These are phyloP conservation scores for Termitomyces sp. DNA, from an alignment of 768 basidiomycete genomes.

Conservation along the genomic window DNA sequence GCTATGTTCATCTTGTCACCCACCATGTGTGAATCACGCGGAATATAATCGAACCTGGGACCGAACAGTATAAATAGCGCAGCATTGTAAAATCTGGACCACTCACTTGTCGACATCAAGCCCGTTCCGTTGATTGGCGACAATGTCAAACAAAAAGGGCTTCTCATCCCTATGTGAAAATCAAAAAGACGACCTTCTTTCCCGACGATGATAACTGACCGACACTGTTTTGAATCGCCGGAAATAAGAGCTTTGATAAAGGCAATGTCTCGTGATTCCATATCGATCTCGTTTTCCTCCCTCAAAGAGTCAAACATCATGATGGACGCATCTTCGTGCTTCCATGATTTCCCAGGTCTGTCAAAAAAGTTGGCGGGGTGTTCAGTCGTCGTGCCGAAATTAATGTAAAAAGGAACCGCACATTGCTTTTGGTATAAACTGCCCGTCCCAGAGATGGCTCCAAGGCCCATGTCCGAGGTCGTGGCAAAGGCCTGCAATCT, in stretches of 20 bases:
- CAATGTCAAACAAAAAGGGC: slow-evolving; percentile 76
- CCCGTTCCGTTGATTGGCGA: slow-evolving; percentile 77
- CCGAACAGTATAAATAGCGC: not conserved
- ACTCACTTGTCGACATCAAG: slow-evolving; percentile 82
- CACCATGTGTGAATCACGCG: slow-evolving; percentile 67
- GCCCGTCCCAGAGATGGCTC: slow-evolving; percentile 78
- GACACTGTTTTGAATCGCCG: slow-evolving; percentile 47
- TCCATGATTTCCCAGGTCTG: slow-evolving; percentile 53
- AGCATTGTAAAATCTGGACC: not conserved
- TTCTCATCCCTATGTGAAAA: slow-evolving; percentile 44
- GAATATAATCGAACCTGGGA: slow-evolving; percentile 75
- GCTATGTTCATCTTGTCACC: slow-evolving; percentile 55
- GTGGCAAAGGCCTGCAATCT: slow-evolving; percentile 78
- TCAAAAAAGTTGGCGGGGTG: not conserved
- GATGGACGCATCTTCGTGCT: slow-evolving; percentile 74
- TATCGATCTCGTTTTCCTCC: slow-evolving; percentile 44
- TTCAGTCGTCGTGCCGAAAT: not conserved
- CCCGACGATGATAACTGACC: not conserved
- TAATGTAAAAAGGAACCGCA: not conserved
- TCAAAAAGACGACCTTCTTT: not conserved
- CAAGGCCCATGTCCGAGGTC: slow-evolving; percentile 85
- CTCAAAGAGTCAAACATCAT: slow-evolving; percentile 78
- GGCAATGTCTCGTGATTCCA: slow-evolving; percentile 41
- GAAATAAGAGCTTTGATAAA: slow-evolving; percentile 80
- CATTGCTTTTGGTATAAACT: slow-evolving; percentile 48